A percentile compares a stretch with the other conserved stretches of the same genome.
phyloP scores from a whole-genome alignment of 169 alveolate species.

The Cryptosporidium meleagridis region DNA sequence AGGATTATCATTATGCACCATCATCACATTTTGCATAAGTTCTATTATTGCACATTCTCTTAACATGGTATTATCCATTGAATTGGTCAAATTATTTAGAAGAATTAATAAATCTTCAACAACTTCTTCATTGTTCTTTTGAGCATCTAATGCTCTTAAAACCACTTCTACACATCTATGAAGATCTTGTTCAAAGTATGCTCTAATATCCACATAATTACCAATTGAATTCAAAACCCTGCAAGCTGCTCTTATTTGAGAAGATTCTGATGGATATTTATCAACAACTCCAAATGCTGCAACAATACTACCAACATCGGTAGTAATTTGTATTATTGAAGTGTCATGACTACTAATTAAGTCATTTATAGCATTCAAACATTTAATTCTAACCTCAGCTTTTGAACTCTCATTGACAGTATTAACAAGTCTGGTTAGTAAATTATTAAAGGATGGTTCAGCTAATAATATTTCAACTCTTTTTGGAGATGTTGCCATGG shows the following conservation, averaged over 20 bases:
- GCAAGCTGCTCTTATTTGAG: slow-evolving; percentile 66
- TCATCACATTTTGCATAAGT: slow-evolving; percentile 86
- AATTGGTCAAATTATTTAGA: slow-evolving; percentile 80
- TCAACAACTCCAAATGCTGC: slow-evolving; percentile 75
- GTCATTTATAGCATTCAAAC: slow-evolving; percentile 67
- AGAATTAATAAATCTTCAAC: slow-evolving; percentile 81
- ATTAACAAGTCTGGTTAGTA: slow-evolving; percentile 80
- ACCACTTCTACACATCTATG: slow-evolving; percentile 68
- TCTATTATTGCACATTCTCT: slow-evolving; percentile 88
- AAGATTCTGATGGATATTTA: slow-evolving; percentile 58
- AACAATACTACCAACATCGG: slow-evolving; percentile 61
- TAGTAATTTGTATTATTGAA: slow-evolving; percentile 54
- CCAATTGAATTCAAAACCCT: slow-evolving; percentile 66
- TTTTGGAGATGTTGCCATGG: slow-evolving; percentile 88
- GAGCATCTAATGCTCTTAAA: slow-evolving; percentile 62
- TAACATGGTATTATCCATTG: slow-evolving; percentile 80
- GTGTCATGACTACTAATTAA: slow-evolving; percentile 71
- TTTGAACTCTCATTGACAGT: slow-evolving; percentile 78
- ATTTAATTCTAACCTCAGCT: slow-evolving; percentile 43
- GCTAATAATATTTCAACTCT: slow-evolving; percentile 84
- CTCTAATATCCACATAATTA: slow-evolving; percentile 65
- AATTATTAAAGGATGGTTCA: slow-evolving; percentile 84
- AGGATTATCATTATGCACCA: slow-evolving; percentile 86
- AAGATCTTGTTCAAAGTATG: slow-evolving; percentile 67
- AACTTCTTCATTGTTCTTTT: slow-evolving; percentile 82